Evolutionary conservation across 164 flowering plant species (phyloP).

Genomic region (Magnolia changhungtana): DNA sequence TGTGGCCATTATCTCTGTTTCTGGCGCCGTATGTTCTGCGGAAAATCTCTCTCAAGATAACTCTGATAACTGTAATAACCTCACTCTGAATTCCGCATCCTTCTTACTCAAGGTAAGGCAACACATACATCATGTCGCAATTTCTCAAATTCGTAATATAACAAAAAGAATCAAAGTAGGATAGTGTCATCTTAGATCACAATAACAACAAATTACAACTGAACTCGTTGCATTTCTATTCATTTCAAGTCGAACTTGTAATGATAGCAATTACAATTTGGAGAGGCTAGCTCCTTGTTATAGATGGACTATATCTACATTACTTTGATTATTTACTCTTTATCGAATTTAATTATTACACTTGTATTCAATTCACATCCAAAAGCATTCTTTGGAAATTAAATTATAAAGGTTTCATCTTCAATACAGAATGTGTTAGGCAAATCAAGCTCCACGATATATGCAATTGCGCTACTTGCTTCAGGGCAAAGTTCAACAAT

Average conservation of each 20-base stretch:
- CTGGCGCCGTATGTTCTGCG: conserved; percentile 62
- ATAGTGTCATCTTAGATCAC: not conserved
- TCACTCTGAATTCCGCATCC: conserved; percentile 72
- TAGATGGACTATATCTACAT: too few species aligned
- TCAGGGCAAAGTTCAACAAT: conserved; percentile 22
- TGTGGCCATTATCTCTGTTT: conserved; percentile 64
- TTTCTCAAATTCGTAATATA: too few species aligned
- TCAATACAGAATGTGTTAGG: conserved; percentile 18
- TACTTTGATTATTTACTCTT: not conserved
- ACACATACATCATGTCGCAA: not conserved
- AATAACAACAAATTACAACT: not conserved
- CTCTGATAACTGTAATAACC: conserved; percentile 39
- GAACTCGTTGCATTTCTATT: not conserved
- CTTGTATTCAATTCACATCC: not conserved
- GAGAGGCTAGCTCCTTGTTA: too few species aligned
- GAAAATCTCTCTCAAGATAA: conserved; percentile 27
- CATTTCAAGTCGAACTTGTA: too few species aligned
- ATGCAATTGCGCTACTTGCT: conserved; percentile 17
- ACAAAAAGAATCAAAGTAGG: too few species aligned
- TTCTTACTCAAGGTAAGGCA: conserved; percentile 67
- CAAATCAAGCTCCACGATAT: conserved; percentile 11
- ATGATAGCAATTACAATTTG: too few species aligned
- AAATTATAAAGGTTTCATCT: not conserved
- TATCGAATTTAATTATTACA: not conserved
- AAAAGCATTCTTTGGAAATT: not conserved